phyloP scores from a whole-genome alignment of 2,329 filamentous ascomycete species.

The Pseudogymnoascus sp. region DNA sequence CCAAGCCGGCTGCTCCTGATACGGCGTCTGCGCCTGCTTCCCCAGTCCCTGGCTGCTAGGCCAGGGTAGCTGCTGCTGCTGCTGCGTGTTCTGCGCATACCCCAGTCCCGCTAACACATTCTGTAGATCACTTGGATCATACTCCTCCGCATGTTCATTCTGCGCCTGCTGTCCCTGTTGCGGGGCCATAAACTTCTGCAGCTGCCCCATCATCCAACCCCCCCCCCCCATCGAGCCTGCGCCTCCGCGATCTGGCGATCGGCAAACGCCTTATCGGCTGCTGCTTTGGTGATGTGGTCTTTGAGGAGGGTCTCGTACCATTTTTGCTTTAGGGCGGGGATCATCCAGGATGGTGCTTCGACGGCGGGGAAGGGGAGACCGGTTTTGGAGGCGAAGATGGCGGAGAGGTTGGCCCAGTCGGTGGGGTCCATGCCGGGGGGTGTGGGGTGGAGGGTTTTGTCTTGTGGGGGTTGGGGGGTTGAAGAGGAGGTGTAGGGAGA shows the following conservation, averaged over 20 bases:
- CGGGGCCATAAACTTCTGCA: background rate
- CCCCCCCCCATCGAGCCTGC: background rate
- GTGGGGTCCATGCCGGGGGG: conserved; percentile 16
- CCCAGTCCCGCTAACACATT: background rate
- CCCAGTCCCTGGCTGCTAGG: too few species aligned
- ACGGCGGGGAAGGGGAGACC: conserved; percentile 43
- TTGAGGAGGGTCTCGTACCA: background rate
- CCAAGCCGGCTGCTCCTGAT: background rate
- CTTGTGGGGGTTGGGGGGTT: background rate
- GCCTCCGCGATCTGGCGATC: conserved; percentile 26
- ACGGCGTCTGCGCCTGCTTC: background rate
- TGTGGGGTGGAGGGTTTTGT: background rate
- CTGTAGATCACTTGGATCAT: background rate
- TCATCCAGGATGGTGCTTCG: conserved; percentile 47
- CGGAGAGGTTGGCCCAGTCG: conserved; percentile 18
- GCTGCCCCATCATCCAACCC: background rate
- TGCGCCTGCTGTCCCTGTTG: background rate
- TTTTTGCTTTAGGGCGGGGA: background rate
- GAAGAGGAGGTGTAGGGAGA: conserved; percentile 29
- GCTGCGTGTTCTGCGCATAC: background rate
- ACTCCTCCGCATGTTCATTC: background rate
- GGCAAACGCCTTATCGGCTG: conserved; percentile 34
- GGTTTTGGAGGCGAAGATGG: conserved; percentile 32
- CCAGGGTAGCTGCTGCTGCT: too few species aligned
- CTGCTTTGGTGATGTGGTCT: conserved; percentile 31